phyloP scores from a whole-genome alignment of 306 rosid species.

The Benincasa hispida region DNA sequence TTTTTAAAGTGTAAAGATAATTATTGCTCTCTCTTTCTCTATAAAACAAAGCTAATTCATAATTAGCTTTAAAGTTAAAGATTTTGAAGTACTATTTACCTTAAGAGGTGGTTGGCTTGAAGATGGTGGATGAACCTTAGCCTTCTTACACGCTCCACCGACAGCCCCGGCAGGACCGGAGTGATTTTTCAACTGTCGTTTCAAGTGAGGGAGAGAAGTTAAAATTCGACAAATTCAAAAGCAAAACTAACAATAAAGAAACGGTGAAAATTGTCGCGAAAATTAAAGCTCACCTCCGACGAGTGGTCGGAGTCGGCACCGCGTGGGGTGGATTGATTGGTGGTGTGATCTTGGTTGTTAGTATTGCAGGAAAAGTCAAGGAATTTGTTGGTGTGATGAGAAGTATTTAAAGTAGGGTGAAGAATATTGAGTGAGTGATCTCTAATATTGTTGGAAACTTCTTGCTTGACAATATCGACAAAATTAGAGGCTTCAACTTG shows the following conservation, averaged over 20 bases:
- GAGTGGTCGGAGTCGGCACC: neutral
- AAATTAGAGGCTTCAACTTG: conserved; percentile 18
- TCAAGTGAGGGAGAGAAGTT: neutral
- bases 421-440: neutral
- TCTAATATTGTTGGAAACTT: neutral
- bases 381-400: neutral
- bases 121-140: conserved; percentile 68
- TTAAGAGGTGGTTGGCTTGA: conserved; percentile 68
- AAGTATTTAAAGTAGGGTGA: conserved; percentile 21
- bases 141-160: conserved; percentile 78
- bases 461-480: conserved; percentile 42
- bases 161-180: conserved; percentile 20
- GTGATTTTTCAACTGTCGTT: conserved; percentile 46
- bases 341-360: neutral
- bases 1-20: neutral
- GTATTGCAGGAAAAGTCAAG: neutral
- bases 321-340: neutral
- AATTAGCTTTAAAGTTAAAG: neutral
- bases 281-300: neutral
- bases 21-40: neutral
- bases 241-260: neutral
- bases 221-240: no score
- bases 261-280: no score
- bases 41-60: neutral
- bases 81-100: conserved; percentile 23